These are phyloP conservation scores for Suillus spraguei DNA, from an alignment of 768 basidiomycete genomes.

Conservation along the genomic window DNA sequence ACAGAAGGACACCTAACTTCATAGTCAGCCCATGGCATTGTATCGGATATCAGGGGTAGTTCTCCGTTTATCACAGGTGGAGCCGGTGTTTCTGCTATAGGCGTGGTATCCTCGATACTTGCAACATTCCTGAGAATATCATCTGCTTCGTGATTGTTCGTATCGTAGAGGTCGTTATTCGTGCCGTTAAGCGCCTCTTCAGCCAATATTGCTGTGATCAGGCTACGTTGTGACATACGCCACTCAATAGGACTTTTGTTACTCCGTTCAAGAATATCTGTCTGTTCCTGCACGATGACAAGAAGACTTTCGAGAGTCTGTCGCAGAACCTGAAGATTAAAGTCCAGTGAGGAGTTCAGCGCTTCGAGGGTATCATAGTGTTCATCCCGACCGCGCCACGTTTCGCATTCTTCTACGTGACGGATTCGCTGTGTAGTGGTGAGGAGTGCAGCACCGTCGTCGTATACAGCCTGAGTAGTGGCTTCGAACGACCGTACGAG, in stretches of 20 bases:
- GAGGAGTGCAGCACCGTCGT: constrained; percentile 47
- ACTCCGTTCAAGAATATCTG: constrained; percentile 37
- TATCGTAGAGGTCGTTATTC: constrained; percentile 14
- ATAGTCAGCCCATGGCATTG: constrained; percentile 16
- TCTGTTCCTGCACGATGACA: constrained; percentile 42
- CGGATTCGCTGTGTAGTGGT: constrained; percentile 39
- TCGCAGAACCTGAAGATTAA: constrained; percentile 37
- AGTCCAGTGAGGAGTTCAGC: constrained; percentile 32
- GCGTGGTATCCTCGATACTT: constrained; percentile 9
- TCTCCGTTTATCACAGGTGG: constrained; percentile 20
- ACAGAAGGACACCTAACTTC: constrained; percentile 15
- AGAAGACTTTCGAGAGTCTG: constrained; percentile 43
- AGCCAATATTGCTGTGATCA: constrained; percentile 29
- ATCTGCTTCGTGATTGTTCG: constrained; percentile 15
- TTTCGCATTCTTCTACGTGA: constrained; percentile 28
- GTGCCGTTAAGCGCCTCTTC: constrained; percentile 23
- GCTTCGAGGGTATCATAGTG: constrained; percentile 33
- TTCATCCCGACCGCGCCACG: constrained; percentile 23
- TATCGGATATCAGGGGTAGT: not conserved
- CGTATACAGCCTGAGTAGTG: constrained; percentile 51
- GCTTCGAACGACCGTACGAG: constrained; percentile 52
- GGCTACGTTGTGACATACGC: constrained; percentile 46
- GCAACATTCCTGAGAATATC: constrained; percentile 16
- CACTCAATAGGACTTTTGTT: constrained; percentile 47
- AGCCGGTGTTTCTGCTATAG: constrained; percentile 10